A percentile compares a stretch with the other conserved stretches of the same genome.
phyloP scores from a whole-genome alignment of 1,139 yeast species.

The Nakaseomyces nivariensis region DNA sequence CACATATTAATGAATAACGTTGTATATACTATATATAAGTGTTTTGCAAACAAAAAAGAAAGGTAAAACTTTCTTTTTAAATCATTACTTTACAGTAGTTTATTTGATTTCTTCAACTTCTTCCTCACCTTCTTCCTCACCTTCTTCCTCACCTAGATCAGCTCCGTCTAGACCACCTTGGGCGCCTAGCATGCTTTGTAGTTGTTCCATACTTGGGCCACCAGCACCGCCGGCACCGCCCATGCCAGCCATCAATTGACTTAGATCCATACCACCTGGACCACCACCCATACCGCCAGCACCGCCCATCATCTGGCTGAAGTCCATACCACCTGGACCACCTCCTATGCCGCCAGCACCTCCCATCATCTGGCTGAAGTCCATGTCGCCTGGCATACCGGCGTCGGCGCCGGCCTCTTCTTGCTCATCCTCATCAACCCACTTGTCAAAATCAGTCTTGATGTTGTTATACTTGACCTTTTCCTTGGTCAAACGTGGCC shows the following conservation, averaged over 20 bases:
- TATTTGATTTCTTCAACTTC: slow-evolving; percentile 5
- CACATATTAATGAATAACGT: too few relatives aligned
- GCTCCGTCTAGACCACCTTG: slow-evolving; percentile 32
- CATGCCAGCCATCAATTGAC: slow-evolving; percentile 28
- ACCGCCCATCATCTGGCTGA: slow-evolving; percentile 28
- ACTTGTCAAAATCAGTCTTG: slow-evolving; percentile 91
- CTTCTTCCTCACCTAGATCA: slow-evolving; percentile 12
- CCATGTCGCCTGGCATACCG: slow-evolving; percentile 32
- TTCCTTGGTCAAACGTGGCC: slow-evolving; percentile 85
- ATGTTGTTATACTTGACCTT: slow-evolving; percentile 62
- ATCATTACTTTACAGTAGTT: too few relatives aligned
- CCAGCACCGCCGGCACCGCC: slow-evolving; percentile 32
- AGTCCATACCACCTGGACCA: slow-evolving; percentile 27
- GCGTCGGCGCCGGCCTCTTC: slow-evolving; percentile 48
- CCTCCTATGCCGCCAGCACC: slow-evolving; percentile 31
- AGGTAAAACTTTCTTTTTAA: too few relatives aligned
- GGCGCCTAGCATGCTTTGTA: slow-evolving; percentile 10
- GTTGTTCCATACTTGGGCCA: slow-evolving; percentile 29
- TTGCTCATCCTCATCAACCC: slow-evolving; percentile 96
- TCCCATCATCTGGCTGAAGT: slow-evolving; percentile 27
- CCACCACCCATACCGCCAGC: slow-evolving; percentile 31
- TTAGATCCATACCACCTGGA: slow-evolving; percentile 32
- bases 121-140: slow-evolving; percentile 7
- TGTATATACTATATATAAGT: too few relatives aligned
- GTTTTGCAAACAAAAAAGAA: too few relatives aligned